Base-by-base conservation (phyloP, 495 filamentous ascomycete genomes). In the Penicillium cosmopolitanum region DNA sequence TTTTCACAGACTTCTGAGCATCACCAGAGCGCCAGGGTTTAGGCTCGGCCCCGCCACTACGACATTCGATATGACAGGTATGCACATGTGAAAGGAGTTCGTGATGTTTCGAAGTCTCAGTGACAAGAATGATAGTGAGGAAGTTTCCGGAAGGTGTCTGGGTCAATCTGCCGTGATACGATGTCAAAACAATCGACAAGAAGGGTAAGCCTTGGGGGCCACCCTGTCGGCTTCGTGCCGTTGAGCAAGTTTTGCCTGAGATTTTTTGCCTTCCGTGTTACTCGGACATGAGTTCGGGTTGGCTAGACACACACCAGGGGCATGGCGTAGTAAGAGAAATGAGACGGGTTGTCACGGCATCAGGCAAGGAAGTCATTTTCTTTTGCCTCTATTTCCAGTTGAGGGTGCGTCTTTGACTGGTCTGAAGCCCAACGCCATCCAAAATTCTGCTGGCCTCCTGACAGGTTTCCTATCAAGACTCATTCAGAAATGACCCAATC, bases 71-170 rank as follows among this genome's bases (percentile, higher is more conserved):
- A 61, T 66, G 44, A 66, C 63, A 65, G 28, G 50, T 18, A 35
- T 15, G 51, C 47, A 64, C 58, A 69, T 66, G 63, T 63, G 63
- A 71, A 71, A 63, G 58, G 61, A 38, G 55, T 66, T 68, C 50
- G 40, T 61, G 63, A 65, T 44, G 47, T 57, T 51, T 42, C 51
- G 35, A 57, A 57, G 56, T 60, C 51, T 42, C 38, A 58, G 58
- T 68, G 63, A 50, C 62, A 61, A 57, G 33, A 58, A 51, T 64
- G 58, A 40, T 60, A 59, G 55, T 54, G 55, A 42, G 57, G 57
- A 52, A 50, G 50, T n/a, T 8, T 31, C 11, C 13, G 42, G 52
- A 35, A 52, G 36, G 46, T 57, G 48, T 50, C 10, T 19, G 36
- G 48, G 51, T 18, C 51, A 36, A 58, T 46, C 44, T 53, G 52